phyloP scores from a whole-genome alignment of 108 stramenopile genomes.

The Schizochytrium sp. region DNA sequence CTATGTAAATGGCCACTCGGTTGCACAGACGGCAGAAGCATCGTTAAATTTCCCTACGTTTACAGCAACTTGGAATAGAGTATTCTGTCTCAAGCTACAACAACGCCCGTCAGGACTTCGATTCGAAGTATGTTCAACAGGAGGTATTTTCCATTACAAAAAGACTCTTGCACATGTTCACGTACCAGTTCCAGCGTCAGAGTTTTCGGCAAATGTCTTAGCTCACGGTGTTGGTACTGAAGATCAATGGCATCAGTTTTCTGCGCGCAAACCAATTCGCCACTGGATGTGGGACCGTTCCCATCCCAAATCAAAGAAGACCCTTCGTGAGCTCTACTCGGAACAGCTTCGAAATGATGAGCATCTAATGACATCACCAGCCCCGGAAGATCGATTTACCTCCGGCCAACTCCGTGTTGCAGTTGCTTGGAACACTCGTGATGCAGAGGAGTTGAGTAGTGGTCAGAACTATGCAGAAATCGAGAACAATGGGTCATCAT shows the following conservation, averaged over 20 bases:
- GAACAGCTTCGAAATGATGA: constrained; percentile 27
- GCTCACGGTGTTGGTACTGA: not conserved
- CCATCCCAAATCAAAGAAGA: not conserved
- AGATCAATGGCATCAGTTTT: constrained; percentile 45
- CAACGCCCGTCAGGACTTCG: constrained; percentile 14
- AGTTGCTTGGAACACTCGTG: constrained; percentile 7
- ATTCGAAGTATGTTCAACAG: not conserved
- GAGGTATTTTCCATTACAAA: not conserved
- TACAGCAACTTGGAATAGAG: not conserved
- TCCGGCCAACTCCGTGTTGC: not conserved
- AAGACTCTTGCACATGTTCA: not conserved
- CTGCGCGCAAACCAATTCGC: constrained; percentile 31
- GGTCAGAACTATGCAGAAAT: not conserved
- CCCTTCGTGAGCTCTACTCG: constrained; percentile 27
- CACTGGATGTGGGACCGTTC: constrained; percentile 10
- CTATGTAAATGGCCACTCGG: not conserved
- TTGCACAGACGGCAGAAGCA: not conserved
- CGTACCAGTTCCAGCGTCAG: constrained; percentile 34
- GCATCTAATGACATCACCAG: not conserved
- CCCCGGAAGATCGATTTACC: constrained; percentile 29
- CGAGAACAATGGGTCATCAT: not conserved
- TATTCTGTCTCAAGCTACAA: constrained; percentile 32
- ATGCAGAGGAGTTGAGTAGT: not conserved
- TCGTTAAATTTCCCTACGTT: constrained; percentile 20
- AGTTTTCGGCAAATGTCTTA: constrained; percentile 34